Evolutionary conservation across 2,329 filamentous ascomycete genomes (phyloP), one percentile per base, ranked within the genome.

Genomic region (Diaporthe aspalathi): DNA sequence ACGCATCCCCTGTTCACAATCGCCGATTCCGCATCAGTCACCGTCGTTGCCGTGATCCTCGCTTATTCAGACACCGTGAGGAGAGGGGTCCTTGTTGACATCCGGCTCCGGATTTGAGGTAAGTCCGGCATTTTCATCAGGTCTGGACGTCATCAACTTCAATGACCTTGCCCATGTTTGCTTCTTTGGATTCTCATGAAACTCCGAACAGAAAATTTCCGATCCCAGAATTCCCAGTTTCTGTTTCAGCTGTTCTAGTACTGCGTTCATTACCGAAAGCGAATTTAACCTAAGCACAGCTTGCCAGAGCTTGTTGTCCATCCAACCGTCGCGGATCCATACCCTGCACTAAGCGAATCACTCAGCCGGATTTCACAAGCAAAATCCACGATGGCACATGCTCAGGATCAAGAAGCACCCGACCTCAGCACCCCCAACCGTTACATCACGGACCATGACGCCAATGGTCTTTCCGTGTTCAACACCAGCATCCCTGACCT

Each of bases 371-470:
- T 16, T 22, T 16, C 43, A n/a, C 17, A 20, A n/a, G 11, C n/a
- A 67, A 16, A 5, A 14, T 3, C 29, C n/a, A 69, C 3, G 1
- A 71, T 71, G 70, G 49, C 65, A 38, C 54, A 68, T 7, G 11
- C 56, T 8, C 54, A 68, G 20, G 20, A 16, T 20, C 47, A 71
- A 53, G 45, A 63, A 24, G 20, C 50, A 6, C 65, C 65, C n/a
- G 52, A 45, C 7, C 65, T 47, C 6, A 3, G 12, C 20, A 56
- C 50, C 0, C 65, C 68, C 9, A 66, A 45, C 29, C 73, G 75
- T 12, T 75, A 72, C 68, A 76, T 76, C 53, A 76, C 74, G 5
- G 68, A 66, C n/a, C 75, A 76, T 54, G 69, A 73, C 16, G 53
- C 70, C 22, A 69, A 72, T 6, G 75, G 75, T 8, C 70, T 65